Evolutionary conservation across 75 land plant genomes (phyloP).

Genomic region (Pinus albicaulis): DNA sequence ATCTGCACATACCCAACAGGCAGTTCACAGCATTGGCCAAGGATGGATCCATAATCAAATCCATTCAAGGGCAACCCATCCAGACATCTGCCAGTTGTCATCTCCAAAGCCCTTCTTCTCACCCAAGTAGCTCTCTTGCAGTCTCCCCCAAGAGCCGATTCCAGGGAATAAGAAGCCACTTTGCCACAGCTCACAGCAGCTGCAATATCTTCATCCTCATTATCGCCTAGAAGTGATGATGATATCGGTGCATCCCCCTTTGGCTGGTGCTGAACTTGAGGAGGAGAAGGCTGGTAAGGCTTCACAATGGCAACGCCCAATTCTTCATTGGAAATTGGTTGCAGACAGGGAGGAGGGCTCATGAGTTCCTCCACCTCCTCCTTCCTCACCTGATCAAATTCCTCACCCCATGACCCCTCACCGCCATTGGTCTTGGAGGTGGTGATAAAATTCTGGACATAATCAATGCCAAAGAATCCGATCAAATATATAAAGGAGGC

Average conservation of each 20-base stretch:
- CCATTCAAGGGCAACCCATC: conserved; percentile 67
- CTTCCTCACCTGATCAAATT: too few species aligned
- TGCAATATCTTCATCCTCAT: conserved; percentile 52
- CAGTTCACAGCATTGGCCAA: conserved; percentile 88
- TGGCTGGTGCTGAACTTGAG: conserved; percentile 10
- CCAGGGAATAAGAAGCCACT: conserved; percentile 62
- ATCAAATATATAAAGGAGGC: conserved; percentile 74
- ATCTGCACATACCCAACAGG: conserved; percentile 75
- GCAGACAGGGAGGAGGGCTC: not conserved
- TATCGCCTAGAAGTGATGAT: too few species aligned
- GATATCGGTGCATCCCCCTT: too few species aligned
- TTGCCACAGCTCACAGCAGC: conserved; percentile 36
- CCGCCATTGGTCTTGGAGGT: not conserved
- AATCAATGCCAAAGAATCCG: conserved; percentile 79
- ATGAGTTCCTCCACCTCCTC: not conserved
- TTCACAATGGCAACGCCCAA: not conserved
- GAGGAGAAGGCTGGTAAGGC: not conserved
- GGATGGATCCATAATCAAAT: conserved; percentile 56
- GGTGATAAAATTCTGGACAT: conserved; percentile 51
- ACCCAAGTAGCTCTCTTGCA: conserved; percentile 54
- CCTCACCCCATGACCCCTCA: too few species aligned
- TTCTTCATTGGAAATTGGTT: not conserved
- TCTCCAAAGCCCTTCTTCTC: conserved; percentile 46
- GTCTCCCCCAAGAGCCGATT: conserved; percentile 63
- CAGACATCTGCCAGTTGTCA: conserved; percentile 43